Conservation (phyloP, 805 yeast genomes). For the Teunomyces kruisii region DNA sequence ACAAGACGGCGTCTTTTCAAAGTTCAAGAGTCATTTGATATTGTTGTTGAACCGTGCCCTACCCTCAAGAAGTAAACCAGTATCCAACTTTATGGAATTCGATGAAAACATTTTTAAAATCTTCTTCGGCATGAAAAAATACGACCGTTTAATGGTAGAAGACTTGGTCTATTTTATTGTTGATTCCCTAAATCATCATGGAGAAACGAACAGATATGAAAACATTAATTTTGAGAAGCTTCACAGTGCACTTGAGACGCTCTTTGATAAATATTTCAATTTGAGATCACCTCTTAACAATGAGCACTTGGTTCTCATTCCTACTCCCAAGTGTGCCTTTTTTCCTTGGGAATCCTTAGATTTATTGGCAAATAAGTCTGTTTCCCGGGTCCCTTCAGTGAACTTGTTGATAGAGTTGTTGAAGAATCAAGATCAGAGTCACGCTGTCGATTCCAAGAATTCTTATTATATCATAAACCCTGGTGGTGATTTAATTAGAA, state of each 20-base stretch:
- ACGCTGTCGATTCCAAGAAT: neutral
- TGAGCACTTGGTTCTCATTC: conserved; percentile 67
- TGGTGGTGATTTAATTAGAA: conserved; percentile 66
- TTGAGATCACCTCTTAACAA: conserved; percentile 7
- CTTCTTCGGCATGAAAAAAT: conserved; percentile 16
- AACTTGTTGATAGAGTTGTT: conserved; percentile 42
- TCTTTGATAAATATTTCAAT: conserved; percentile 30
- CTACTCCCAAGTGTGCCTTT: conserved; percentile 61
- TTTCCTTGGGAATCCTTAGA: conserved; percentile 92
- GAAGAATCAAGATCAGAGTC: conserved; percentile 7
- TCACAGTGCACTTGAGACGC: conserved; percentile 49
- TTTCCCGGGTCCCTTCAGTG: conserved; percentile 74
- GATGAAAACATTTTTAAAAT: conserved; percentile 19
- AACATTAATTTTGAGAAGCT: conserved; percentile 61
- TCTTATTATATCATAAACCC: conserved; percentile 74
- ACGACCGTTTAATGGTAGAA: conserved; percentile 43
- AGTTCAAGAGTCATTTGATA: conserved; percentile 19
- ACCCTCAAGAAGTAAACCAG: conserved; percentile 11
- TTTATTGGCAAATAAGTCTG: conserved; percentile 51
- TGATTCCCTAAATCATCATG: conserved; percentile 60
- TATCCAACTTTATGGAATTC: conserved; percentile 9
- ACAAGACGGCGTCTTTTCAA: conserved; percentile 15
- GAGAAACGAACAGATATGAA: conserved; percentile 63
- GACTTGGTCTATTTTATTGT: conserved; percentile 64
- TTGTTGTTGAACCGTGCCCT: conserved; percentile 13